Base-by-base conservation (phyloP, 768 basidiomycete species). In the Boletus tylopilopsis region DNA sequence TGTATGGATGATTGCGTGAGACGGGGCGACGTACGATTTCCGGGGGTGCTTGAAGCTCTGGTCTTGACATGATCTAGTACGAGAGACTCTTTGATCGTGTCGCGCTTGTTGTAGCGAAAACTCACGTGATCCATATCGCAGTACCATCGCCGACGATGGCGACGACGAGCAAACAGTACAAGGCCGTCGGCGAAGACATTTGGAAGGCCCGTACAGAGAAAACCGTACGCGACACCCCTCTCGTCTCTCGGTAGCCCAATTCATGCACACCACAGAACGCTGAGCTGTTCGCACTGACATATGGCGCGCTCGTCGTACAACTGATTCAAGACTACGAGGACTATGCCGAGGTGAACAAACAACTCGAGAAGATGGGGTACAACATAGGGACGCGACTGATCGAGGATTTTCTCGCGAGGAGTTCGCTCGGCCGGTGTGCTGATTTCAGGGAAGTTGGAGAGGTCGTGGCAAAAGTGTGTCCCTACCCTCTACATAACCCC, bases 321-420 rank as follows among this genome's bases (percentile, higher is more conserved):
- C 80, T 99, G 53, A 94, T 98, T 54, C 96, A 98, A 64, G 96
- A 99, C 69, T 98, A 97, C 63, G 96, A 99, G 63, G 94, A 99
- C 73, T 98, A 96, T 64, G 79, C 78, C 13, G 92, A 95, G 66
- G 90, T 92, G 54, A 92, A 92, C 69, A 94, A 91, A 68, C 94
- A 99, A 67, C 84, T 99, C 3, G 95, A 99, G 61, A 95, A 94
- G 73, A 98, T 97, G 95, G 96, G 96, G 4, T 97, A 96, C 70
- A 96, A 94, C 65, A 98, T 99, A 51, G 96, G 96, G 23, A 95
- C 86, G 21, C 78, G 96, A 33, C 72, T 99, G 46, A 96, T 99
- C 49, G 96, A 99, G 64, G 96, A 99, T 64, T 96, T 99, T 63
- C 78, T 99, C 40, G 95, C 96, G 21, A 83, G 90, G 64, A 94